Conservation (phyloP, 257 asterid species). For the Fraxinus cuspidata region DNA sequence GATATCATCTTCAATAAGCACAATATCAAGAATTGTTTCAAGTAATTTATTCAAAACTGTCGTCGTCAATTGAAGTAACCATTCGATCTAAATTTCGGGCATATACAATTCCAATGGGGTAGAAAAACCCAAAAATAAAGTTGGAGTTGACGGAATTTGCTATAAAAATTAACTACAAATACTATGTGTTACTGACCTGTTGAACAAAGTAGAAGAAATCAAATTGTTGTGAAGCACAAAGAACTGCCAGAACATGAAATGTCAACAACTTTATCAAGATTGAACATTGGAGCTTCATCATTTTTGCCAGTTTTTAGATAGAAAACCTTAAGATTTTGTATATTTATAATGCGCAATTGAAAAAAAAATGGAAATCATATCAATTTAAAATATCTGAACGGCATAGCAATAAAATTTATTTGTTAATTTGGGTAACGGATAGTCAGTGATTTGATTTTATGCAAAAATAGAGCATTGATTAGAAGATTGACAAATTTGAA, state of each 20-base stretch:
- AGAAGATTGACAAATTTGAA: background rate
- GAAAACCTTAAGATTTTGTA: background rate
- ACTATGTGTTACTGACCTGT: conserved; percentile 23
- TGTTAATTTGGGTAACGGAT: background rate
- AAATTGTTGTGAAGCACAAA: conserved; percentile 30
- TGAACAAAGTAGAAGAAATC: conserved; percentile 51
- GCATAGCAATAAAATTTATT: no score
- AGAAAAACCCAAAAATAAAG: no score
- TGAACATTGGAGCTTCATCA: conserved; percentile 20
- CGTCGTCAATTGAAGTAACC: no score
- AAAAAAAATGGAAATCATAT: background rate
- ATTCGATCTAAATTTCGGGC: no score
- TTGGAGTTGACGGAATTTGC: background rate
- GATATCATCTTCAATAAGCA: no score
- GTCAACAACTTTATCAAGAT: conserved; percentile 24
- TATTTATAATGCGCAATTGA: background rate
- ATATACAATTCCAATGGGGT: no score
- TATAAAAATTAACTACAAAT: background rate
- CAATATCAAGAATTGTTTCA: no score
- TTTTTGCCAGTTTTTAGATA: background rate
- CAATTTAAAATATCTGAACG: background rate
- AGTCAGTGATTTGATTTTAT: background rate
- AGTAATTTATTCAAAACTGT: no score
- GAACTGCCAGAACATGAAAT: conserved; percentile 24
- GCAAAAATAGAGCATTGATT: background rate